Conservation (phyloP, 495 filamentous ascomycete genomes). For the Penicillium nucicola region DNA sequence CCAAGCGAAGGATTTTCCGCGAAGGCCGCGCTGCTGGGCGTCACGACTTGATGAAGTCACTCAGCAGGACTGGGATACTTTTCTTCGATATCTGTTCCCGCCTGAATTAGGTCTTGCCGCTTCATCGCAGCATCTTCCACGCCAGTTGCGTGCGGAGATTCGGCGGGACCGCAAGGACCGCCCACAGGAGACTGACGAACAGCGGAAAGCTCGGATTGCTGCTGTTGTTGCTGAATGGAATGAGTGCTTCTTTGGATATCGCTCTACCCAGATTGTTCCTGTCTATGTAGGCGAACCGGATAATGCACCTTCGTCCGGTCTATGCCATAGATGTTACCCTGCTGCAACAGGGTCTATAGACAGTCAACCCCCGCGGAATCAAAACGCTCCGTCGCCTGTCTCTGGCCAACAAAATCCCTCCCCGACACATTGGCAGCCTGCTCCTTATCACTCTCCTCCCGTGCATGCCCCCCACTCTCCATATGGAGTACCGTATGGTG, state of each 20-base stretch:
- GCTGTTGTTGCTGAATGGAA: constrained; percentile 52
- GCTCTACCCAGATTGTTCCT: constrained; percentile 35
- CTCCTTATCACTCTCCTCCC: constrained; percentile 15
- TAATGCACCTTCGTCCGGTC: constrained; percentile 36
- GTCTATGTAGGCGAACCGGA: constrained; percentile 39
- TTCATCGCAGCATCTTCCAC: constrained; percentile 36
- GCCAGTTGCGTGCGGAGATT: constrained; percentile 40
- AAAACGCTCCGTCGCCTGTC: constrained; percentile 12
- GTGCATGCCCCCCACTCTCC: constrained; percentile 3
- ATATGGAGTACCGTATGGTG: constrained; percentile 20
- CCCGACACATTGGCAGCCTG: constrained; percentile 14
- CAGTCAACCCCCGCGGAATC: not conserved
- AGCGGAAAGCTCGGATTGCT: constrained; percentile 38
- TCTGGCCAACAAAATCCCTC: constrained; percentile 15
- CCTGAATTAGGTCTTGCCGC: constrained; percentile 40
- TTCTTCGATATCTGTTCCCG: constrained; percentile 47
- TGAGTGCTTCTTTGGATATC: constrained; percentile 46
- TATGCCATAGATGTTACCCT: constrained; percentile 45
- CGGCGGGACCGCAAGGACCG: constrained; percentile 43
- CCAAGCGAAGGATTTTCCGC: constrained; percentile 45
- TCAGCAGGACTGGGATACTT: constrained; percentile 52
- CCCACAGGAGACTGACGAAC: constrained; percentile 41
- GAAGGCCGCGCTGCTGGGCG: constrained; percentile 43
- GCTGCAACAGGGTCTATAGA: constrained; percentile 31
- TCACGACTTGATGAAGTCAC: constrained; percentile 35